Evolutionary conservation across 139 green algal genomes (phyloP).

Genomic region (Micractinium sp.): DNA sequence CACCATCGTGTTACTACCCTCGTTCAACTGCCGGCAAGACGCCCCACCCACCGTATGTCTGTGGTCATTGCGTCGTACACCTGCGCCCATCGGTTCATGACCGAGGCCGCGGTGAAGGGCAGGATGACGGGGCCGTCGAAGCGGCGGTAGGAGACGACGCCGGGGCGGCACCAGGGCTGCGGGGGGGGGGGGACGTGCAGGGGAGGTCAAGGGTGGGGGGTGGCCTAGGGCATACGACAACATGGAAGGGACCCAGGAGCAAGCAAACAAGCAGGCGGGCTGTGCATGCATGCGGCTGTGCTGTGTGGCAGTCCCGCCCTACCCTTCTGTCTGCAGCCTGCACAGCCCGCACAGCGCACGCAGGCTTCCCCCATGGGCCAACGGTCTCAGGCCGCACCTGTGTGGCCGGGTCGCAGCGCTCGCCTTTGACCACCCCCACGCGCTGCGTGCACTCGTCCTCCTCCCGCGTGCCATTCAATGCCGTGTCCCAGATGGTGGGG

Average conservation of each 20-base stretch:
- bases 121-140: slow-evolving; percentile 42
- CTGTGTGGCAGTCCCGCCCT: no score
- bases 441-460: slow-evolving; percentile 14
- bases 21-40: no score
- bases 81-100: slow-evolving; percentile 49
- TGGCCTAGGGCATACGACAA: no score
- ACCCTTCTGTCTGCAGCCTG: background rate
- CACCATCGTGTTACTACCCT: no score
- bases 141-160: slow-evolving; percentile 28
- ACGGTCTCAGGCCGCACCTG: slow-evolving; percentile 2
- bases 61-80: slow-evolving; percentile 45
- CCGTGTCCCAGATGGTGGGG: slow-evolving; percentile 12
- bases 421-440: slow-evolving; percentile 13
- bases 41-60: slow-evolving; percentile 27
- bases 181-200: background rate
- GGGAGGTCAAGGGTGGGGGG: background rate
- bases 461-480: background rate
- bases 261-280: background rate
- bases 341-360: background rate
- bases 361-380: background rate
- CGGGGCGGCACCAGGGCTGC: slow-evolving; percentile 35
- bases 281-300: background rate
- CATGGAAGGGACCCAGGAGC: background rate
- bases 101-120: slow-evolving; percentile 31
- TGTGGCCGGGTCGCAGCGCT: slow-evolving; percentile 23